Conservation (phyloP, 352 stramenopile species). For the Pythium periplocum region DNA sequence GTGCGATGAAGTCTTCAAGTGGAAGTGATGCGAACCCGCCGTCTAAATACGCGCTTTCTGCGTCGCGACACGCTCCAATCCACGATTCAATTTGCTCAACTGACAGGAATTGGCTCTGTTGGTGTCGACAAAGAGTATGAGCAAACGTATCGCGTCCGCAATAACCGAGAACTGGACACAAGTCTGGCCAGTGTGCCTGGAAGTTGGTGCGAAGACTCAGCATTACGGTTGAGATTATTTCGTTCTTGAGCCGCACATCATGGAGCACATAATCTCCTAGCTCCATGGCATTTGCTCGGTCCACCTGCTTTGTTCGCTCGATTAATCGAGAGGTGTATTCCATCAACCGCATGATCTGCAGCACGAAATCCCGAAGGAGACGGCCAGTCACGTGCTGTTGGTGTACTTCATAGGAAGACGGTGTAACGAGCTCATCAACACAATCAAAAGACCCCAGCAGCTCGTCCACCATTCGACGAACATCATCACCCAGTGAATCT, state of each 20-base stretch:
- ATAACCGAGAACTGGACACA: neutral
- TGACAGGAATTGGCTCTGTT: slow-evolving; percentile 24
- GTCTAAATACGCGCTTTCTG: too few species aligned
- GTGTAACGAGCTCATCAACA: too few species aligned
- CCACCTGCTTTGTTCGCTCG: neutral
- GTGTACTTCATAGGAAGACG: neutral
- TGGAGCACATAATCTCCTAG: slow-evolving; percentile 22
- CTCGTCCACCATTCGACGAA: neutral
- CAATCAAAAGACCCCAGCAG: neutral
- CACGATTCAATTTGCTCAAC: slow-evolving; percentile 12
- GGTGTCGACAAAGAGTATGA: slow-evolving; percentile 6
- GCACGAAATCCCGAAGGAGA: neutral
- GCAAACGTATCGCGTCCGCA: slow-evolving; percentile 5
- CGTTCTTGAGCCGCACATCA: slow-evolving; percentile 31
- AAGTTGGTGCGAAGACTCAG: slow-evolving; percentile 10
- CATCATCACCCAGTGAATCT: neutral
- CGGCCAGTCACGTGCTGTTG: neutral
- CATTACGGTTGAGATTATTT: slow-evolving; percentile 22
- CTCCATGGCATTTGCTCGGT: slow-evolving; percentile 7
- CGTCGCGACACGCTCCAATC: too few species aligned
- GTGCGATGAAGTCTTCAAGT: slow-evolving; percentile 28
- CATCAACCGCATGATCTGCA: neutral
- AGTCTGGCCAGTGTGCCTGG: slow-evolving; percentile 18
- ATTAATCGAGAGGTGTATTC: slow-evolving; percentile 14
- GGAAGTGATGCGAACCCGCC: neutral